These are phyloP conservation scores for Geotrichum klebahnii DNA, from an alignment of 1,139 yeast species.

Conservation along the genomic window DNA sequence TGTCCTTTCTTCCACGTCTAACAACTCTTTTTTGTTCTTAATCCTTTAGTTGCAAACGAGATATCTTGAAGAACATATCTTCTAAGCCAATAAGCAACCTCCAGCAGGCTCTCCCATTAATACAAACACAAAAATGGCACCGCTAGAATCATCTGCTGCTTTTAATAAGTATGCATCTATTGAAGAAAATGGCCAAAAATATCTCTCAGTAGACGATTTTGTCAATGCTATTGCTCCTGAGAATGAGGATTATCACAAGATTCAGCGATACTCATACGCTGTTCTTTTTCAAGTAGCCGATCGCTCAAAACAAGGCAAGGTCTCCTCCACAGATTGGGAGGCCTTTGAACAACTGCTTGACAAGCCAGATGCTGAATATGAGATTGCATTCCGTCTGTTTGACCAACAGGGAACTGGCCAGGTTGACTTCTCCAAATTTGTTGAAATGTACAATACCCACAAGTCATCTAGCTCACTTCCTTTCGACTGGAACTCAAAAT, in stretches of 20 bases:
- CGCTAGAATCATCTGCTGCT: conserved; percentile 18
- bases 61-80: no score
- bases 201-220: conserved; percentile 47
- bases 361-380: conserved; percentile 48
- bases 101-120: no score
- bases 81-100: no score
- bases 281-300: conserved; percentile 46
- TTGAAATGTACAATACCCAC: conserved; percentile 39
- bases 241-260: conserved; percentile 43
- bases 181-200: conserved; percentile 39
- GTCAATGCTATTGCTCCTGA: conserved; percentile 44
- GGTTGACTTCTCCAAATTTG: conserved; percentile 43
- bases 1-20: no score
- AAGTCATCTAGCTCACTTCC: conserved; percentile 41
- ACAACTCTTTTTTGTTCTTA: no score
- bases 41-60: no score
- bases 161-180: conserved; percentile 20
- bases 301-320: conserved; percentile 35
- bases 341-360: conserved; percentile 41
- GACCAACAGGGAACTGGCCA: conserved; percentile 42
- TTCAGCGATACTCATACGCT: conserved; percentile 44
- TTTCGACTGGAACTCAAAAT: conserved; percentile 44
- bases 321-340: conserved; percentile 42
- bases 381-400: conserved; percentile 45
- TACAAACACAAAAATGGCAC: conserved; percentile 14